Percentiles rank a stretch among this genome's conserved stretches.
phyloP scores from a whole-genome alignment of 768 basidiomycete genomes.

The Trametes cubensis region DNA sequence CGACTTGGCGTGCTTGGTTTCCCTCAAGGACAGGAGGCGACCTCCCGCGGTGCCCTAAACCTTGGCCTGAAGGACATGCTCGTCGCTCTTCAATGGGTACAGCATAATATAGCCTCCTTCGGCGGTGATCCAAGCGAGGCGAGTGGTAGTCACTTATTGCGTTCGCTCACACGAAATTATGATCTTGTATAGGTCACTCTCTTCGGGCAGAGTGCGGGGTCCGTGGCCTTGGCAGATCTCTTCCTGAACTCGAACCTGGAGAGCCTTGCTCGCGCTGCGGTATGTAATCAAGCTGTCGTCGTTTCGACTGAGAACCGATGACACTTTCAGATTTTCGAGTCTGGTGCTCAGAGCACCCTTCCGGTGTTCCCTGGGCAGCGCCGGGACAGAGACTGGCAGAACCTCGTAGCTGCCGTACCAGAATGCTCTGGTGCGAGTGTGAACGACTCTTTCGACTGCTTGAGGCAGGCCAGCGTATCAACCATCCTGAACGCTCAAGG shows the following conservation, averaged over 20 bases:
- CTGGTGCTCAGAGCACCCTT: conserved; percentile 39
- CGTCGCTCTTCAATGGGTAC: conserved; percentile 69
- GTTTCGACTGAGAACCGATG: not conserved
- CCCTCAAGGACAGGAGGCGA: conserved; percentile 46
- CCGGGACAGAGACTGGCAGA: conserved; percentile 41
- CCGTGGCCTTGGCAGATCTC: conserved; percentile 37
- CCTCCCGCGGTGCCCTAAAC: conserved; percentile 42
- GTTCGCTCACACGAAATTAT: not conserved
- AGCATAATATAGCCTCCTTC: conserved; percentile 61
- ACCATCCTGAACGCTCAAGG: conserved; percentile 24
- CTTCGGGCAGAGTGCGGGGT: conserved; percentile 45
- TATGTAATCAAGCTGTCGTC: conserved; percentile 6
- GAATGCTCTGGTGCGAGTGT: conserved; percentile 38
- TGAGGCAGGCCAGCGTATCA: conserved; percentile 23
- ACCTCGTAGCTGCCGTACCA: conserved; percentile 42
- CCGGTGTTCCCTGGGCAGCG: conserved; percentile 36
- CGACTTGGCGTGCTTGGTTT: conserved; percentile 54
- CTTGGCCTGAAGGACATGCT: conserved; percentile 80
- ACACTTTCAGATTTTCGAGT: conserved; percentile 44
- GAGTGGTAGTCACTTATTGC: conserved; percentile 2
- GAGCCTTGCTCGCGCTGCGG: conserved; percentile 29
- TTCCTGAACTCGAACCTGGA: conserved; percentile 34
- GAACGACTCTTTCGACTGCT: conserved; percentile 41
- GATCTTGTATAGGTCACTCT: conserved; percentile 35
- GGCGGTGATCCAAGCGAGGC: conserved; percentile 58